These are phyloP conservation scores for Hymenoscyphus repandus DNA, from an alignment of 2,329 filamentous ascomycete species.

Conservation along the genomic window DNA sequence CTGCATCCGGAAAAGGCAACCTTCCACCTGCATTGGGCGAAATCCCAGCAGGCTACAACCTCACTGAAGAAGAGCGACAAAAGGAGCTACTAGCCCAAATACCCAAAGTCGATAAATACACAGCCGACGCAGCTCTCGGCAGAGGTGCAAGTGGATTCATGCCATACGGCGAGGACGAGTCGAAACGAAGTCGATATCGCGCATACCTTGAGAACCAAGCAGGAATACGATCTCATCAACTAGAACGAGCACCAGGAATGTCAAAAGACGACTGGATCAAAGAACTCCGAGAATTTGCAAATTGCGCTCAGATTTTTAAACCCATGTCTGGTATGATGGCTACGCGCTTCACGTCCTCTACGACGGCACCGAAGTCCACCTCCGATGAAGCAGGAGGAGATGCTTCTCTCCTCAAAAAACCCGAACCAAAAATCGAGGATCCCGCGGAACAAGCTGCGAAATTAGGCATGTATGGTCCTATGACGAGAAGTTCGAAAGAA, in stretches of 20 bases:
- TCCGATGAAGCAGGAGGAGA: conserved; percentile 32
- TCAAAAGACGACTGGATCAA: conserved; percentile 70
- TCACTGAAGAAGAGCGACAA: conserved; percentile 58
- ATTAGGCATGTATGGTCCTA: conserved; percentile 84
- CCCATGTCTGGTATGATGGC: conserved; percentile 92
- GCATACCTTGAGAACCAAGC: conserved; percentile 74
- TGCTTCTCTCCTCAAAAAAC: conserved; percentile 42
- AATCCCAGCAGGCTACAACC: conserved; percentile 57
- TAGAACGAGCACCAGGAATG: conserved; percentile 40
- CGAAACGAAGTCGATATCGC: conserved; percentile 75
- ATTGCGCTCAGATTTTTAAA: conserved; percentile 76
- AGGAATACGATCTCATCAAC: conserved; percentile 53
- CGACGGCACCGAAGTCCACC: conserved; percentile 38
- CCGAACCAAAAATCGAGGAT: conserved; percentile 56
- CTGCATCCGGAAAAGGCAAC: conserved; percentile 68
- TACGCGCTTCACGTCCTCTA: conserved; percentile 77
- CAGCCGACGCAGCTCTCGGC: conserved; percentile 62
- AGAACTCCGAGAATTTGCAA: conserved; percentile 70
- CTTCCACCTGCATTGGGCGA: conserved; percentile 76
- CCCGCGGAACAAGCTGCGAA: conserved; percentile 82
- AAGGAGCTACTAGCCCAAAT: conserved; percentile 54
- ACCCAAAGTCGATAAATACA: conserved; percentile 60
- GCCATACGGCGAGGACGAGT: conserved; percentile 79
- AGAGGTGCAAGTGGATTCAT: conserved; percentile 63
- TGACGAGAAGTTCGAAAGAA: conserved; percentile 68